These are phyloP conservation scores for Chrysopogon serrulatus DNA, from an alignment of 176 grass and related monocot species.

Conservation along the genomic window DNA sequence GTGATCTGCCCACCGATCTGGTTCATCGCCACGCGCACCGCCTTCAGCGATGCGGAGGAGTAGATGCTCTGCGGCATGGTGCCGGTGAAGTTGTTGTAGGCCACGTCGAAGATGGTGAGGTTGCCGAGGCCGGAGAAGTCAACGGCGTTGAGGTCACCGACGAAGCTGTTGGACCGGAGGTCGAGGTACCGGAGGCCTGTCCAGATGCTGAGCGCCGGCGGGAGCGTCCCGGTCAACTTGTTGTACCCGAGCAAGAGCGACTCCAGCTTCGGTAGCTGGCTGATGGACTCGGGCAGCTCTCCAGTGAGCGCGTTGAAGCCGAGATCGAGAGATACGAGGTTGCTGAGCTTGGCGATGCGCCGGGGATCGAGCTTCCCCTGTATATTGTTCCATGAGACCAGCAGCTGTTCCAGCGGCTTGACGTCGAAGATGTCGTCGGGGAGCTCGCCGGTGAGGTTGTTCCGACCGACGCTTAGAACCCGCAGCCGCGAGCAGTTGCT, in stretches of 20 bases:
- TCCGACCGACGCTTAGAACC: conserved; percentile 21
- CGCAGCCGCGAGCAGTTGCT: conserved; percentile 27
- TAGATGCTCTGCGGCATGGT: conserved; percentile 46
- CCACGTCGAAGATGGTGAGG: conserved; percentile 43
- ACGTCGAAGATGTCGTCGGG: conserved; percentile 48
- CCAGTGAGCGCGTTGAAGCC: conserved; percentile 25
- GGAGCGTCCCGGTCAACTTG: conserved; percentile 34
- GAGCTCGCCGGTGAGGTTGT: conserved; percentile 38
- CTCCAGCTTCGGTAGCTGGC: conserved; percentile 27
- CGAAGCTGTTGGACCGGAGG: conserved; percentile 38
- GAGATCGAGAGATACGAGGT: conserved; percentile 21
- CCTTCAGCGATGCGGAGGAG: conserved; percentile 25
- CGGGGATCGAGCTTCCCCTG: conserved; percentile 16
- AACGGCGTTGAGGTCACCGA: conserved; percentile 23
- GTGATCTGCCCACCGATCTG: conserved; percentile 14
- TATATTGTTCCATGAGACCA: conserved; percentile 15
- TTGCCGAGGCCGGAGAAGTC: conserved; percentile 44
- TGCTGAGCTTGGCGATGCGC: conserved; percentile 12
- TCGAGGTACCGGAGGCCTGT: conserved; percentile 21
- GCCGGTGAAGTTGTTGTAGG: conserved; percentile 41
- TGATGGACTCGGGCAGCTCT: conserved; percentile 26
- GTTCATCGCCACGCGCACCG: conserved; percentile 36
- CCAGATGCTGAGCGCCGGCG: conserved; percentile 38
- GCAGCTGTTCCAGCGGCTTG: conserved; percentile 20
- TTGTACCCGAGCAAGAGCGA: conserved; percentile 13